Evolutionary conservation across 2,329 filamentous ascomycete species (phyloP), one percentile per base, ranked within the genome.

Genomic region (Claviceps quebecensis): DNA sequence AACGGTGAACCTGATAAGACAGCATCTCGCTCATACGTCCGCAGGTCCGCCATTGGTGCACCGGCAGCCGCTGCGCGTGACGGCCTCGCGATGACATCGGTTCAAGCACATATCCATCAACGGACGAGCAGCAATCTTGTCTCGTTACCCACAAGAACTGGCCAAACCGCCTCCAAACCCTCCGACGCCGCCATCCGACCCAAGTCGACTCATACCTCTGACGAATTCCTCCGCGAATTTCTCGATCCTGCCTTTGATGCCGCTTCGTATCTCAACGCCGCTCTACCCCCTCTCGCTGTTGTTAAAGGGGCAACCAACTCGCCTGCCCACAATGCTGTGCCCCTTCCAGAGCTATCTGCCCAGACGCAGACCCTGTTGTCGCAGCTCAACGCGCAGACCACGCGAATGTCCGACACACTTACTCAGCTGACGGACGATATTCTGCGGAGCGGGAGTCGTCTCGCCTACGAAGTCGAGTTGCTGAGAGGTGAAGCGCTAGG

Each of bases 371-470:
- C 82, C 3, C 75, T 94, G n/a, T 75, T 96, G 46, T 87, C 89
- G 1, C 86, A 91, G 61, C 80, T 97, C 61, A 94, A 87, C 62
- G 85, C 87, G 8, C 88, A 96, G 64, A 95, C 89, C 1, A 84
- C 87, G 17, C 80, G 89, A 45, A 72, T 96, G 7, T 88, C 89
- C 14, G 81, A 77, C 50, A 86, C 83, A 45, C 75, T 98, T 53
- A 95, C 89, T 36, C 84, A 91, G 61, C 73, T 97, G 54, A 96
- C 93, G 11, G 91, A 98, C 66, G 93, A 97, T 58, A 97, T 98
- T 56, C 69, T 98, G 55, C 80, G 93, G 52, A 90, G 87, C 61
- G 87, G 90, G 26, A 88, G 87, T 56, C 78, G 91, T 4, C 72
- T 98, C 52, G 88, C 90, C 19, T 98, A 98, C 63, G 87, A 97